Conservation (phyloP, 257 asterid genomes). For the Capsicum rhomboideum region DNA sequence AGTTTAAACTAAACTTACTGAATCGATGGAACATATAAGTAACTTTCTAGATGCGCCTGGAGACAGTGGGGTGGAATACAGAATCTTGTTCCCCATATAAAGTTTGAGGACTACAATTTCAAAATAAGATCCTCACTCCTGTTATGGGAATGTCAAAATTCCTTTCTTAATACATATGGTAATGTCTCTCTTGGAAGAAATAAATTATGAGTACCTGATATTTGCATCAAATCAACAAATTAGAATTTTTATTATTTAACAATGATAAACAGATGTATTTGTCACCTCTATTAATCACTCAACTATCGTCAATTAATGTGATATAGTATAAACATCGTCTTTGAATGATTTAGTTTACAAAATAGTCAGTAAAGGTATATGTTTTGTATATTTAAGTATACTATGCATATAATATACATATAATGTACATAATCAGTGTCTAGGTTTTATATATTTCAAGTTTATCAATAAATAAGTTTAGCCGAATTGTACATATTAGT, state of each 20-base stretch:
- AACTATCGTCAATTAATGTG: not conserved
- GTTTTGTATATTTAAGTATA: too few relatives aligned
- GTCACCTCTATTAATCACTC: not conserved
- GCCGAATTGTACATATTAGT: too few relatives aligned
- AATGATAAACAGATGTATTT: not conserved
- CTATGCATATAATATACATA: too few relatives aligned
- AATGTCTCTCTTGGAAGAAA: not conserved
- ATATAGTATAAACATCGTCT: not conserved
- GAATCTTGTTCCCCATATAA: not conserved
- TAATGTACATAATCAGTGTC: too few relatives aligned
- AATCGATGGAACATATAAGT: not conserved
- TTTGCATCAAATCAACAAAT: not conserved
- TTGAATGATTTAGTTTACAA: too few relatives aligned
- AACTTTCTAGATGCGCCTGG: not conserved
- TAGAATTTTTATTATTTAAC: not conserved
- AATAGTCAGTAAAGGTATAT: too few relatives aligned
- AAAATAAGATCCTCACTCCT: not conserved
- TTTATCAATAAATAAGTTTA: too few relatives aligned
- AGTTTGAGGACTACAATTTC: not conserved
- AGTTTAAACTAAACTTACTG: not conserved
- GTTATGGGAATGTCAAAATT: not conserved
- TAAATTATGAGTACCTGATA: fast-evolving
- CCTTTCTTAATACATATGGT: not conserved
- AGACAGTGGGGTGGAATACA: not conserved
- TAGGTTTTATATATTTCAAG: too few relatives aligned